Conservation (phyloP, 2,329 filamentous ascomycete species). For the Diplodia mutila region DNA sequence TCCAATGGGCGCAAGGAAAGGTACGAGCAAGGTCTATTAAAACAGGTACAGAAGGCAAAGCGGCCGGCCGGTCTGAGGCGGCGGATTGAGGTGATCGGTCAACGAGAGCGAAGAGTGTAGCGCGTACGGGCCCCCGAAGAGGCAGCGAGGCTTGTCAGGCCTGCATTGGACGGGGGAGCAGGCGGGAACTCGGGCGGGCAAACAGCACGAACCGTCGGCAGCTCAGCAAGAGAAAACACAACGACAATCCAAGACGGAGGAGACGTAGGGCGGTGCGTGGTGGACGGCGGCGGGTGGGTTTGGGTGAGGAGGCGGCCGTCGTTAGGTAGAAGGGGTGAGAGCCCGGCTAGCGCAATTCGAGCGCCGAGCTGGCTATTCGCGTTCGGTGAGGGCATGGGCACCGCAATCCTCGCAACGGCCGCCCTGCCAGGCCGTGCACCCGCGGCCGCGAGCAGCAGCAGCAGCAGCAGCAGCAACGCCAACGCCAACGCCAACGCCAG, state of each 20-base stretch:
- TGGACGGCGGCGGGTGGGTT: slow-evolving; percentile 19
- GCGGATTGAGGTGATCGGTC: slow-evolving; percentile 14
- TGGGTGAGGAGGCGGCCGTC: slow-evolving; percentile 23
- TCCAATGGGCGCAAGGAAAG: slow-evolving; percentile 33
- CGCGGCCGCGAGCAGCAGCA: neutral
- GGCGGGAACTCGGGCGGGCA: slow-evolving; percentile 21
- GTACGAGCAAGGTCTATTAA: slow-evolving; percentile 41
- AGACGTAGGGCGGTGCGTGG: slow-evolving; percentile 16
- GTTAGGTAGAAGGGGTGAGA: slow-evolving; percentile 24
- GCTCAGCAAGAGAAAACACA: slow-evolving; percentile 18
- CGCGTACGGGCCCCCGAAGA: slow-evolving; percentile 24
- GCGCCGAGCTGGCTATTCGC: slow-evolving; percentile 10
- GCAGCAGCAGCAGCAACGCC: neutral
- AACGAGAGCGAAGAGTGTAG: slow-evolving; percentile 25
- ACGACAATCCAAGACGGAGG: slow-evolving; percentile 20
- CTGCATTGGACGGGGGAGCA: slow-evolving; percentile 25
- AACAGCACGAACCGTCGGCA: slow-evolving; percentile 17
- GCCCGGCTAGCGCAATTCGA: slow-evolving; percentile 17
- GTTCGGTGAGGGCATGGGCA: slow-evolving; percentile 11
- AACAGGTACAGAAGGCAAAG: slow-evolving; percentile 42
- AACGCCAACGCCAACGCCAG: neutral
- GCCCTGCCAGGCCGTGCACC: slow-evolving; percentile 2
- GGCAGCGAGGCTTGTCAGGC: slow-evolving; percentile 26
- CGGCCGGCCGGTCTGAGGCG: slow-evolving; percentile 31
- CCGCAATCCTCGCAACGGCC: neutral